Base-by-base conservation (phyloP, 139 green algal species). In the Coccomyxa sp. region DNA sequence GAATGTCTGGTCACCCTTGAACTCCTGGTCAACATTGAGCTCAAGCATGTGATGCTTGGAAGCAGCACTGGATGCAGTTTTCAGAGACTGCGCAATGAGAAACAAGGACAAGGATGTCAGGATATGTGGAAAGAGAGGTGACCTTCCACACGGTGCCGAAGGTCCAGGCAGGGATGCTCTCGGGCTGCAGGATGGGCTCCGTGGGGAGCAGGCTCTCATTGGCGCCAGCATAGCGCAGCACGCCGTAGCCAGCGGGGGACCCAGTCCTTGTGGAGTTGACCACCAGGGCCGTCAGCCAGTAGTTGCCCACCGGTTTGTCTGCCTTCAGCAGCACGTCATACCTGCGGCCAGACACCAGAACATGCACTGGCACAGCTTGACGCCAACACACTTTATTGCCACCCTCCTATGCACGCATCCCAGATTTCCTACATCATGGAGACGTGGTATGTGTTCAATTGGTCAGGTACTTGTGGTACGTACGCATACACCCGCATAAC, bases 251-350 rank as follows among this genome's bases (percentile, higher is more conserved):
- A 38, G 82, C 58, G 0, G 89, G 86, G 3, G 86, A 82, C 13
- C 86, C 87, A 13, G 58, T 31, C 13, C 87, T 83, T 21, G 63
- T 71, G 18, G 63, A 21, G 84, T 87, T 92, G 80, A 91, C 86
- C 1, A 79, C 30, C 10, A 80, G 77, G 7, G 88, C 87, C 4
- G 71, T 83, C 66, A 94, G 87, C 89, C 90, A 94, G 86, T 91
- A 94, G 58, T 74, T 84, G n/a, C 58, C 82, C 11, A 30, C 21
- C 27, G 68, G 3, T n/a, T 85, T 13, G 79, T 92, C 81, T 60
- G 90, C 84, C 25, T 58, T 89, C 27, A 93, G 58, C 11, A 91
- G 76, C 60, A 93, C 85, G 71, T 92, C 89, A 58, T 88, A 79
- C 80, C 90, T 93, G 86, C n/a, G 66, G 23, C 21, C 18, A 67